Evolutionary conservation across 768 basidiomycete genomes (phyloP).

Genomic region (Pulveroboletus ravenelii): DNA sequence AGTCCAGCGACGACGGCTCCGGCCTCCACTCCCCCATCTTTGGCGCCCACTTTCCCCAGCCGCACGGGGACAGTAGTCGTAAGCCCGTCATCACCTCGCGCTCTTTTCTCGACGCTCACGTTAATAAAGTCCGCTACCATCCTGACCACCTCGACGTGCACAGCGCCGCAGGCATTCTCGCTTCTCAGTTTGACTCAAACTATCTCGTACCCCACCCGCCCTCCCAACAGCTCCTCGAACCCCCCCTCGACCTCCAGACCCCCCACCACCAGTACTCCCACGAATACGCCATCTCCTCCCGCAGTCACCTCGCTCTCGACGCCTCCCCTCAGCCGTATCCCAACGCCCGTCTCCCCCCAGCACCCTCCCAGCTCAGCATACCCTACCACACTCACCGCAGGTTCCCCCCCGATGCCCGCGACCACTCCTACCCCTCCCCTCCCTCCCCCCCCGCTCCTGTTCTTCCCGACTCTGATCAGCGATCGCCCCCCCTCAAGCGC

Average conservation of each 20-base stretch:
- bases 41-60: constrained; percentile 42
- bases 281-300: constrained; percentile 40
- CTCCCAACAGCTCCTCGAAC: constrained; percentile 42
- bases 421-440: constrained; percentile 36
- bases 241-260: constrained; percentile 40
- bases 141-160: constrained; percentile 41
- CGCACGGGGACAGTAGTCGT: constrained; percentile 45
- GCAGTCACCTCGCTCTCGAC: constrained; percentile 45
- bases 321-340: constrained; percentile 38
- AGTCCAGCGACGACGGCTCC: constrained; percentile 73
- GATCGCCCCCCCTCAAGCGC: constrained; percentile 39
- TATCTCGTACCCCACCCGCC: constrained; percentile 26
- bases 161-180: constrained; percentile 43
- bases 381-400: constrained; percentile 28
- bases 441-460: constrained; percentile 16
- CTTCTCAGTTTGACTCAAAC: constrained; percentile 49
- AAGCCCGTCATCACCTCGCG: constrained; percentile 42
- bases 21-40: constrained; percentile 72
- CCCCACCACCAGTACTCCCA: constrained; percentile 34
- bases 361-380: constrained; percentile 22
- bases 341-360: constrained; percentile 39
- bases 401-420: constrained; percentile 35
- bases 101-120: constrained; percentile 39
- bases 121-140: constrained; percentile 71
- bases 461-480: constrained; percentile 23